Conservation (phyloP, 371 early-diverging fungal genomes). For the Mucor irregularis region DNA sequence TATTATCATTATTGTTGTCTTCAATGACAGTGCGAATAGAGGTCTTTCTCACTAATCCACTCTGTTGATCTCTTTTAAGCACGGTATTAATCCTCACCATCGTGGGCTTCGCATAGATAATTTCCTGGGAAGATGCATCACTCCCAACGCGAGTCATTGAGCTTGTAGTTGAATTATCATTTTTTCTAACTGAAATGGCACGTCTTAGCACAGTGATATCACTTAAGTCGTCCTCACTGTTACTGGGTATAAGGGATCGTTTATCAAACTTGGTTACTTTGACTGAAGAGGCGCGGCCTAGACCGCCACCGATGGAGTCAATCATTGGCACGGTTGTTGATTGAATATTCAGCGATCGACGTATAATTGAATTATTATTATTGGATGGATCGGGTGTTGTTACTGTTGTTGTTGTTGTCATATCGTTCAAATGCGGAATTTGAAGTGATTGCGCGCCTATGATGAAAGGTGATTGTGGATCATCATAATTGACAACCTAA, state of each 20-base stretch:
- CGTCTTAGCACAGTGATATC: conserved; percentile 12
- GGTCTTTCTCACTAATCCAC: conserved; percentile 22
- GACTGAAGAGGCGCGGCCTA: conserved; percentile 36
- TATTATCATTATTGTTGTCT: neutral
- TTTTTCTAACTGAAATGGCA: conserved; percentile 33
- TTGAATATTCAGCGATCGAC: conserved; percentile 34
- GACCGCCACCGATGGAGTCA: neutral
- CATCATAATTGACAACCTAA: conserved; percentile 11
- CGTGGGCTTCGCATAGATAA: conserved; percentile 27
- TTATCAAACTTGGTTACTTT: conserved; percentile 38
- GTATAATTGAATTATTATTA: conserved; percentile 8
- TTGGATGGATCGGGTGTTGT: conserved; percentile 18
- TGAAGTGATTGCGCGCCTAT: conserved; percentile 29
- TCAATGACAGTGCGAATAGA: conserved; percentile 23
- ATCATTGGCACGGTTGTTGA: neutral
- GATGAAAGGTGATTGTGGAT: conserved; percentile 25
- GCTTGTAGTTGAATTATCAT: conserved; percentile 12
- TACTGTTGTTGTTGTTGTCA: no score
- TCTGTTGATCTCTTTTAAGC: conserved; percentile 10
- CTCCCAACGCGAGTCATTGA: conserved; percentile 9
- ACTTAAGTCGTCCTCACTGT: conserved; percentile 6
- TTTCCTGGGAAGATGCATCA: neutral
- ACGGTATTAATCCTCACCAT: conserved; percentile 31
- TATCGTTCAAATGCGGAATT: conserved; percentile 33
- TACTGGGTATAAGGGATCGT: neutral